Conservation (phyloP, 2,329 filamentous ascomycete genomes). For the Fusarium sp. region DNA sequence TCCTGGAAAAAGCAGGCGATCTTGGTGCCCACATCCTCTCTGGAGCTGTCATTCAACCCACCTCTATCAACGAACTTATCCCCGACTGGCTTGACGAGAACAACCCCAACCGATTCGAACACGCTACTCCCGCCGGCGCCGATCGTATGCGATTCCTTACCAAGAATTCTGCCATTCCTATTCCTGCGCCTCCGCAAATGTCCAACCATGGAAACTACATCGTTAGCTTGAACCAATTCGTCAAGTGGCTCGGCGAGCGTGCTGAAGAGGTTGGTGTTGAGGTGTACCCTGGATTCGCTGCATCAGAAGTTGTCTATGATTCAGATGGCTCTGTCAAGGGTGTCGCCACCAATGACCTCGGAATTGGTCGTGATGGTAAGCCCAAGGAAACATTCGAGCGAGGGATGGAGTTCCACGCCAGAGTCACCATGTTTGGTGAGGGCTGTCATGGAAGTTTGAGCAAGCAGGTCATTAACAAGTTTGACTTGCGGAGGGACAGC, state of each 20-base stretch:
- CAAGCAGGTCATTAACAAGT: slow-evolving; percentile 96
- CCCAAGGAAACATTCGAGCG: slow-evolving; percentile 93
- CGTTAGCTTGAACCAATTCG: slow-evolving; percentile 92
- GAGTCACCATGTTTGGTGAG: slow-evolving; percentile 91
- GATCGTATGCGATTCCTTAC: slow-evolving; percentile 97
- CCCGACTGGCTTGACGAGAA: slow-evolving; percentile 93
- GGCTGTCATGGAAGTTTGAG: slow-evolving; percentile 95
- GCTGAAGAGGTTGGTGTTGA: slow-evolving; percentile 98
- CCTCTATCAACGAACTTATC: slow-evolving; percentile 87
- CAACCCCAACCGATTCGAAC: slow-evolving; percentile 88
- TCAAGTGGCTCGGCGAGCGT: slow-evolving; percentile 94
- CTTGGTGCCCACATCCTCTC: slow-evolving; percentile 95
- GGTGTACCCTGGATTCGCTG: slow-evolving; percentile 95
- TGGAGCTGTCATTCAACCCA: slow-evolving; percentile 93
- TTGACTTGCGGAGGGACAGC: slow-evolving; percentile 87
- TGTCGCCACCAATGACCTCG: slow-evolving; percentile 95
- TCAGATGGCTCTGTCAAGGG: slow-evolving; percentile 89
- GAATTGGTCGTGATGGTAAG: slow-evolving; percentile 83
- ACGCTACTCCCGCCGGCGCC: slow-evolving; percentile 83
- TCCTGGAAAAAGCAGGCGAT: slow-evolving; percentile 96
- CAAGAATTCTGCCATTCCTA: slow-evolving; percentile 79
- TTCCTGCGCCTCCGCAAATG: slow-evolving; percentile 96
- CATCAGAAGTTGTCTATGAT: slow-evolving; percentile 90
- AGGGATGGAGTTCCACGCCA: slow-evolving; percentile 97
- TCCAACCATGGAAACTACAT: slow-evolving; percentile 99